Evolutionary conservation across 768 basidiomycete species (phyloP).

Genomic region (Xerocomellus dryophilus): DNA sequence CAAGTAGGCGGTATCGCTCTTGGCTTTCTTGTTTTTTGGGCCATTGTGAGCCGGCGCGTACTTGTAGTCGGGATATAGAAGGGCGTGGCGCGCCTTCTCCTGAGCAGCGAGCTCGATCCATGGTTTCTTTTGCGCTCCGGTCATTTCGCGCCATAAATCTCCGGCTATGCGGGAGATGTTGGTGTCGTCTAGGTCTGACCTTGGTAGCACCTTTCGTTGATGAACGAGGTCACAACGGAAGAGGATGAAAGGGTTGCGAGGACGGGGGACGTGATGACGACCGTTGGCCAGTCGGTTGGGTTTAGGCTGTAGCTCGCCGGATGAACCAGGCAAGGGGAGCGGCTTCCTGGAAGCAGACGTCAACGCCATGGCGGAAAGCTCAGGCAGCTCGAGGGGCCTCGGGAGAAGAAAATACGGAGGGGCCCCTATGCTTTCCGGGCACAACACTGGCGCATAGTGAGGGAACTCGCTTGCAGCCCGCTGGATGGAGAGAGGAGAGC

Average conservation of each 20-base stretch:
- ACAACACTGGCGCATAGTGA: constrained; percentile 1
- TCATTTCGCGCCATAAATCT: constrained; percentile 61
- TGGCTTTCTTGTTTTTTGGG: constrained; percentile 23
- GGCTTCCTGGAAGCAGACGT: constrained; percentile 6
- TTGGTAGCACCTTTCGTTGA: constrained; percentile 52
- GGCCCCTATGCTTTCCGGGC: constrained; percentile 7
- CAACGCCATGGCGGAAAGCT: not conserved
- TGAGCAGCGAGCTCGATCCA: constrained; percentile 50
- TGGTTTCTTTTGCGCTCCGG: constrained; percentile 40
- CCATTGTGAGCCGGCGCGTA: constrained; percentile 33
- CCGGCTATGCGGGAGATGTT: constrained; percentile 69
- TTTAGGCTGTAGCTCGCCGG: constrained; percentile 17
- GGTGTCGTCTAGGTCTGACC: constrained; percentile 61
- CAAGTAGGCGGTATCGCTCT: constrained; percentile 1
- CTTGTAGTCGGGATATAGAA: constrained; percentile 43
- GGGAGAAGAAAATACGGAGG: constrained; percentile 10
- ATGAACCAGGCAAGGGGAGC: constrained; percentile 29
- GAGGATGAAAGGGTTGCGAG: constrained; percentile 76
- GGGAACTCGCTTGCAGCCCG: constrained; percentile 10
- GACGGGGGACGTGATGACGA: constrained; percentile 59
- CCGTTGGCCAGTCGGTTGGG: constrained; percentile 16
- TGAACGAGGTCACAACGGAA: constrained; percentile 73
- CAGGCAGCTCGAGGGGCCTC: constrained; percentile 5
- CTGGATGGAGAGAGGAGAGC: constrained; percentile 7
- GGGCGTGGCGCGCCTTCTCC: constrained; percentile 45